These are phyloP conservation scores for Cladochytrium replicatum DNA, from an alignment of 192 early-diverging fungal genomes.

Conservation along the genomic window DNA sequence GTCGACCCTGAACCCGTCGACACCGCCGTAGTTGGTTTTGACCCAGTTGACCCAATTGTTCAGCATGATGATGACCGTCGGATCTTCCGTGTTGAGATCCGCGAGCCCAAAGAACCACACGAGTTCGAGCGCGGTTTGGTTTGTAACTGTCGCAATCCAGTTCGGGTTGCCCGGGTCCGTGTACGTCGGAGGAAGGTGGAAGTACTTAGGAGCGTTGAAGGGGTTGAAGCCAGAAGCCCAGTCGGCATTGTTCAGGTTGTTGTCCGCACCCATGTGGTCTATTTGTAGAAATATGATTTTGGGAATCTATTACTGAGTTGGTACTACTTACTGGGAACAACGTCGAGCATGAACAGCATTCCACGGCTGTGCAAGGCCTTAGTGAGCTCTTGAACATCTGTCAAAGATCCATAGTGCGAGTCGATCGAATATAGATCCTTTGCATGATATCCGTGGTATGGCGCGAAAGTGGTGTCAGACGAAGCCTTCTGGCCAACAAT, in stretches of 20 bases:
- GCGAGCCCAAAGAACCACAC: conserved; percentile 6
- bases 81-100: conserved; percentile 34
- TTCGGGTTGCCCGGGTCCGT: conserved; percentile 21
- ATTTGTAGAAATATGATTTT: too few relatives aligned
- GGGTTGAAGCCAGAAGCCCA: conserved; percentile 2
- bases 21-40: conserved; percentile 15
- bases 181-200: conserved; percentile 5
- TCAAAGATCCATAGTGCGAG: conserved; percentile 27
- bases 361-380: conserved; percentile 21
- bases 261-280: conserved; percentile 19
- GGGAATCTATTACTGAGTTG: too few relatives aligned
- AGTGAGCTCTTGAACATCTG: conserved; percentile 27
- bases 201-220: conserved; percentile 20
- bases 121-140: conserved; percentile 2
- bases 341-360: conserved; percentile 37
- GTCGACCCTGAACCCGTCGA: conserved; percentile 39
- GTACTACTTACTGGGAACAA: too few relatives aligned
- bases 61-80: conserved; percentile 10
- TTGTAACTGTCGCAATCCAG: conserved; percentile 11
- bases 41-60: conserved; percentile 11
- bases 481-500: conserved; percentile 11
- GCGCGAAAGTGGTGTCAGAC: conserved; percentile 7
- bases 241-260: conserved; percentile 19
- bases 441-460: conserved; percentile 41
- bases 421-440: conserved; percentile 29